phyloP scores from a whole-genome alignment of 164 flowering plant genomes.

The Tetracentron sinense region DNA sequence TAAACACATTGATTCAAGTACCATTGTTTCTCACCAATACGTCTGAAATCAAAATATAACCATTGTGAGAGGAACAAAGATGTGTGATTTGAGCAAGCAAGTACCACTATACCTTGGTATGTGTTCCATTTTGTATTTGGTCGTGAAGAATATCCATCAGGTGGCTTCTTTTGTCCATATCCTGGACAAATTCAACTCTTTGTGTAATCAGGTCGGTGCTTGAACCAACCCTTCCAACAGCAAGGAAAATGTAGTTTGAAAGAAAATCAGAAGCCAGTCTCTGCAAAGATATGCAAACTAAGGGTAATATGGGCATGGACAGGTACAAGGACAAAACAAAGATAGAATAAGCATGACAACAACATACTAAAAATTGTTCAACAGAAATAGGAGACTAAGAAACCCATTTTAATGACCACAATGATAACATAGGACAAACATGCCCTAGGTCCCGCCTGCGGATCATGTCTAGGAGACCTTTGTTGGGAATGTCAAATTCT shows the following conservation, averaged over 20 bases:
- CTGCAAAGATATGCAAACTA: slow-evolving; percentile 23
- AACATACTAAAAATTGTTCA: not conserved
- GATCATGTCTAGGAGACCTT: too few species aligned
- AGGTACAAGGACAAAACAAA: not conserved
- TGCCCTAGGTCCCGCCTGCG: too few species aligned
- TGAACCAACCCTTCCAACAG: slow-evolving; percentile 65
- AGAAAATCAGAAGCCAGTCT: slow-evolving; percentile 59
- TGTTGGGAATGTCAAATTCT: too few species aligned
- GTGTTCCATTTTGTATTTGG: slow-evolving; percentile 26
- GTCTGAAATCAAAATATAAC: not conserved
- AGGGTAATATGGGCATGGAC: not conserved
- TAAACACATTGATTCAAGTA: not conserved
- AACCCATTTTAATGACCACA: too few species aligned
- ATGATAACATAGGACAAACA: too few species aligned
- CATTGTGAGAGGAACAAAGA: not conserved
- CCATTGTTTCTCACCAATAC: not conserved
- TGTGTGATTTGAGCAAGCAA: not conserved
- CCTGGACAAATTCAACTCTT: slow-evolving; percentile 48
- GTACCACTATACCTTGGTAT: slow-evolving; percentile 27
- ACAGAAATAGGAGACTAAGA: not conserved
- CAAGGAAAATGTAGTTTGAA: slow-evolving; percentile 45
- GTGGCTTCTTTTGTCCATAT: slow-evolving; percentile 40
- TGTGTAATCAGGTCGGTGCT: slow-evolving; percentile 52
- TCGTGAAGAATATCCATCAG: slow-evolving; percentile 41
- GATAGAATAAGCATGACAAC: not conserved